Conservation (phyloP, 768 basidiomycete species). For the Suillus variegatus region DNA sequence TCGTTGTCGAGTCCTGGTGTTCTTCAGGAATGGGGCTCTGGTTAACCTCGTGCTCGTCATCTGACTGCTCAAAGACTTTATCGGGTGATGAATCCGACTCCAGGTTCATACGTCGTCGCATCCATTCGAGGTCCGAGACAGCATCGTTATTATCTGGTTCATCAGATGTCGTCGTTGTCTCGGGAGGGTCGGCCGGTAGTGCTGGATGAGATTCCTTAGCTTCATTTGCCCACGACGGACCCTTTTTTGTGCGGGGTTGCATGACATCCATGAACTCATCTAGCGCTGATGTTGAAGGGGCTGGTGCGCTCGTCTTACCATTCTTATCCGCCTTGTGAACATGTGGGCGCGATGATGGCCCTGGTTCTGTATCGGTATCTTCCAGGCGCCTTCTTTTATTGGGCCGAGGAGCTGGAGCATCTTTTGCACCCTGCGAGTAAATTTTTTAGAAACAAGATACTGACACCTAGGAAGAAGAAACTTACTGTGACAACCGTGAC, state of each 20-base stretch:
- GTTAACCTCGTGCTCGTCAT: slow-evolving; percentile 46
- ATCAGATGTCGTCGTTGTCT: neutral
- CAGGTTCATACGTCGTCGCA: slow-evolving; percentile 60
- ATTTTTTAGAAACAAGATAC: slow-evolving; percentile 5
- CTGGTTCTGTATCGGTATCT: slow-evolving; percentile 5
- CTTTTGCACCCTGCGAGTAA: slow-evolving; percentile 58
- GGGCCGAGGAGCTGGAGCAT: slow-evolving; percentile 65
- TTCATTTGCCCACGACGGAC: slow-evolving; percentile 68
- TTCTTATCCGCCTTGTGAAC: slow-evolving; percentile 26
- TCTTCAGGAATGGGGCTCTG: slow-evolving; percentile 7
- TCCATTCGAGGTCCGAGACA: slow-evolving; percentile 75
- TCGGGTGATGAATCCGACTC: slow-evolving; percentile 36
- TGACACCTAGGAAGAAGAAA: slow-evolving; percentile 7
- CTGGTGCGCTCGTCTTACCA: neutral
- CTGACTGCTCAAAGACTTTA: slow-evolving; percentile 63
- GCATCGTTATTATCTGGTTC: slow-evolving; percentile 27
- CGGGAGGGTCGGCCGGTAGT: neutral
- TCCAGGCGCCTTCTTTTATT: slow-evolving; percentile 64
- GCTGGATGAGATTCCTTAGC: slow-evolving; percentile 31
- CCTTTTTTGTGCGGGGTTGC: slow-evolving; percentile 54
- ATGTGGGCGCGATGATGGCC: neutral
- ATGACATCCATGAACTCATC: slow-evolving; percentile 77
- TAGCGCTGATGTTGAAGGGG: slow-evolving; percentile 36
- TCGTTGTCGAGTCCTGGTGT: slow-evolving; percentile 35
- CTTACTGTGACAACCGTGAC: slow-evolving; percentile 80